These are phyloP conservation scores for Pseudevernia furfuracea DNA, from an alignment of 495 filamentous ascomycete genomes.

Conservation along the genomic window DNA sequence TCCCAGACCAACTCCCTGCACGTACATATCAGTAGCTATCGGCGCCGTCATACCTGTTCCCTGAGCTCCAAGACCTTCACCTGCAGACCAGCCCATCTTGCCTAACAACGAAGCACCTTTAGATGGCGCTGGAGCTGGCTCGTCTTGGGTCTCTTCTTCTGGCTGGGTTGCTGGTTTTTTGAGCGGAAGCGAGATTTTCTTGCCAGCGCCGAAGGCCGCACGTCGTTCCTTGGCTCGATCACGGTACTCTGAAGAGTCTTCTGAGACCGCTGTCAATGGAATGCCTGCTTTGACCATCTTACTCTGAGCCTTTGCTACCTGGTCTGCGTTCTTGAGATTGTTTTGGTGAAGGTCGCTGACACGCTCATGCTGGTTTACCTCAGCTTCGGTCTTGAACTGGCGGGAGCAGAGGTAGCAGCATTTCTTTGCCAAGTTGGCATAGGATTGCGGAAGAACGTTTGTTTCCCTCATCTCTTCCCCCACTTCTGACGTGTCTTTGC, in stretches of 20 bases:
- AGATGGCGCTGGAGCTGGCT: conserved; percentile 44
- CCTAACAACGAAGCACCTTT: conserved; percentile 78
- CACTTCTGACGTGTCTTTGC: conserved; percentile 28
- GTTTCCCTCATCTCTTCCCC: conserved; percentile 25
- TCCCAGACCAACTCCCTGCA: conserved; percentile 76
- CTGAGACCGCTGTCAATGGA: conserved; percentile 26
- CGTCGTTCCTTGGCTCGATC: conserved; percentile 79
- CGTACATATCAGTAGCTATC: conserved; percentile 71
- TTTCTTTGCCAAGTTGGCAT: conserved; percentile 59
- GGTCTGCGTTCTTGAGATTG: conserved; percentile 56
- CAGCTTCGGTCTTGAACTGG: conserved; percentile 59
- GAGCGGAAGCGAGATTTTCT: conserved; percentile 39
- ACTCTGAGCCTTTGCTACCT: conserved; percentile 49
- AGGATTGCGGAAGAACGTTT: conserved; percentile 45
- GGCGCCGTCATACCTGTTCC: conserved; percentile 70
- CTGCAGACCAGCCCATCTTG: conserved; percentile 86
- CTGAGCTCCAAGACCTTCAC: conserved; percentile 71
- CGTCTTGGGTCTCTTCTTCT: conserved; percentile 29
- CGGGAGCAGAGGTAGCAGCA: conserved; percentile 74
- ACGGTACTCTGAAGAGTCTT: conserved; percentile 51
- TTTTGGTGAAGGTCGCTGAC: conserved; percentile 64
- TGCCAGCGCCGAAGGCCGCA: conserved; percentile 62
- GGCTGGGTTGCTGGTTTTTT: conserved; percentile 35
- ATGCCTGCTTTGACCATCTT: conserved; percentile 51
- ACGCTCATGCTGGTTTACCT: conserved; percentile 70